These are phyloP conservation scores for Trichocladium uniseriatum DNA, from an alignment of 495 filamentous ascomycete genomes.

Conservation along the genomic window DNA sequence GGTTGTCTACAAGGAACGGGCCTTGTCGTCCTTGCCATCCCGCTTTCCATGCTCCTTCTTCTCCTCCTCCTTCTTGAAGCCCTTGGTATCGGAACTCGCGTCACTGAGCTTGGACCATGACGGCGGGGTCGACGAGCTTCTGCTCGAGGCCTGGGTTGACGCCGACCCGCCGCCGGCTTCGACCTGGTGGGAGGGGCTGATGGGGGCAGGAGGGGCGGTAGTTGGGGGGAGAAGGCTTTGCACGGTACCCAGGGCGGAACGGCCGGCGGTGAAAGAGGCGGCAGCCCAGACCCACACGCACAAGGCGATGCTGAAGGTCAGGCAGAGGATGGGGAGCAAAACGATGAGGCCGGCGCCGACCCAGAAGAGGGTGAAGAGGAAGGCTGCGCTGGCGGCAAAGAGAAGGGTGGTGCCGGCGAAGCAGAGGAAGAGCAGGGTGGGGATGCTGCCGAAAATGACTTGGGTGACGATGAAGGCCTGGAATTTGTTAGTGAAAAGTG, in stretches of 20 bases:
- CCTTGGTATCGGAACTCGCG: too few species aligned
- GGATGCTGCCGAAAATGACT: slow-evolving; percentile 46
- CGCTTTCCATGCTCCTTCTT: too few species aligned
- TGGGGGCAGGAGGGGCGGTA: neutral
- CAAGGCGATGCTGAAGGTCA: slow-evolving; percentile 46
- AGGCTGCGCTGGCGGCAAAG: slow-evolving; percentile 44
- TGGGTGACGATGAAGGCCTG: slow-evolving; percentile 34
- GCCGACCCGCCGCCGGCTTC: too few species aligned
- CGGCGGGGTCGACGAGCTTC: too few species aligned
- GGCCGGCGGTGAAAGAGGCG: slow-evolving; percentile 45
- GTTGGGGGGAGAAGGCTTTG: slow-evolving; percentile 4
- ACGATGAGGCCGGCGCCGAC: slow-evolving; percentile 53
- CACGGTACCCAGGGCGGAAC: slow-evolving; percentile 35
- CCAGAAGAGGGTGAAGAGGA: slow-evolving; percentile 55
- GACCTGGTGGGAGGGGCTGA: neutral
- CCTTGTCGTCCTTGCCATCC: too few species aligned
- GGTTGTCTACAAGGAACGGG: too few species aligned
- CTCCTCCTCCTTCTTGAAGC: too few species aligned
- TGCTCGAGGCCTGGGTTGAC: too few species aligned
- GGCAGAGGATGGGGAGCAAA: slow-evolving; percentile 52
- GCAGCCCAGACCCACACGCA: slow-evolving; percentile 57
- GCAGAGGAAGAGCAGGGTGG: slow-evolving; percentile 51
- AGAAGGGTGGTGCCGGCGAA: slow-evolving; percentile 47
- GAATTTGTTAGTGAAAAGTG: neutral
- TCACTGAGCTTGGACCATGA: too few species aligned